Conservation (phyloP, 805 yeast species). For the Barnettozyma sucrosica region DNA sequence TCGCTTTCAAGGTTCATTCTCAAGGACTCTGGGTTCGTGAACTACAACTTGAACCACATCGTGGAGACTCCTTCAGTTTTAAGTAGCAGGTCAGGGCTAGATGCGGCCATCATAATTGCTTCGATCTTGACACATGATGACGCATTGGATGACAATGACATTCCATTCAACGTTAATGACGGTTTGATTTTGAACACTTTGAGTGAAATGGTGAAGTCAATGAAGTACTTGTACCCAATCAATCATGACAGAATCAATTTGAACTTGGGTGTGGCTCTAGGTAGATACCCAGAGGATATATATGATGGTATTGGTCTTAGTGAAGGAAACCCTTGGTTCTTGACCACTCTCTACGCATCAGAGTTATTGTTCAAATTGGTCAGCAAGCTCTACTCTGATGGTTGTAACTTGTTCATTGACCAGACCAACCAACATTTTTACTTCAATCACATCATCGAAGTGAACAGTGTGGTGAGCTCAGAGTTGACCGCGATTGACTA, state of each 20-base stretch:
- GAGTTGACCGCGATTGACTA: background rate
- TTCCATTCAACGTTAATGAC: conserved; percentile 63
- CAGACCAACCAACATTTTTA: conserved; percentile 29
- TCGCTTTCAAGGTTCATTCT: conserved; percentile 25
- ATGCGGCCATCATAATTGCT: conserved; percentile 59
- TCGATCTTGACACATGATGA: conserved; percentile 38
- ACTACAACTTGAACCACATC: conserved; percentile 43
- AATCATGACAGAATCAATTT: conserved; percentile 46
- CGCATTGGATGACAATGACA: conserved; percentile 33
- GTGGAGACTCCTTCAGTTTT: conserved; percentile 59
- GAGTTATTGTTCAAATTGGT: conserved; percentile 55
- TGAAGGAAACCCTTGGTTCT: conserved; percentile 94
- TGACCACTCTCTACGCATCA: conserved; percentile 65
- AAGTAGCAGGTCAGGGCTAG: conserved; percentile 63
- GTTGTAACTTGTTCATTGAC: conserved; percentile 40
- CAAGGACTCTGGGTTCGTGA: conserved; percentile 32
- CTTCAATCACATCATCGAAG: conserved; percentile 24
- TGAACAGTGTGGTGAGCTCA: conserved; percentile 5
- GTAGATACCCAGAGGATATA: conserved; percentile 89
- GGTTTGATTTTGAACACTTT: conserved; percentile 57
- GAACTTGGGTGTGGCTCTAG: conserved; percentile 57
- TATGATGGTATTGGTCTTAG: conserved; percentile 69
- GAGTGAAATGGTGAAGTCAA: conserved; percentile 53
- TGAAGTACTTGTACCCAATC: conserved; percentile 73
- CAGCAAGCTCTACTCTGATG: conserved; percentile 34